Conservation (phyloP, 1,139 yeast genomes). For the Candida freyschussii region DNA sequence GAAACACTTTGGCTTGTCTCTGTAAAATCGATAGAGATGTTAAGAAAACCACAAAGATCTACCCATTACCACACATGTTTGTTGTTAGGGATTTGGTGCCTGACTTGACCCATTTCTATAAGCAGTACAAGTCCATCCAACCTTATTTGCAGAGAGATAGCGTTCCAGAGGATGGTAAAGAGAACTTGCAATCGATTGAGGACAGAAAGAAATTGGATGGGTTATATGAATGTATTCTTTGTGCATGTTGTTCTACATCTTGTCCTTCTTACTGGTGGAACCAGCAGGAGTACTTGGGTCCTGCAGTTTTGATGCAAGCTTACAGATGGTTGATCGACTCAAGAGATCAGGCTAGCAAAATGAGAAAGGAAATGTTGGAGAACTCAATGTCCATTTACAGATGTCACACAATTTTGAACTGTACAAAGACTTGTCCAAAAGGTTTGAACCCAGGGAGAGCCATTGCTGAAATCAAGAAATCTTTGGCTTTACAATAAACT, state of each 20-base stretch:
- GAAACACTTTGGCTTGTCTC: constrained; percentile 93
- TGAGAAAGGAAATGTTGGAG: constrained; percentile 86
- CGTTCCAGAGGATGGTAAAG: constrained; percentile 86
- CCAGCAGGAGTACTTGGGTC: constrained; percentile 97
- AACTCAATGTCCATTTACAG: constrained; percentile 97
- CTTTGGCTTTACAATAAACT: constrained; percentile 52
- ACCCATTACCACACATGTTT: constrained; percentile 98
- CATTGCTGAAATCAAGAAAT: constrained; percentile 94
- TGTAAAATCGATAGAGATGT: constrained; percentile 86
- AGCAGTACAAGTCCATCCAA: constrained; percentile 97
- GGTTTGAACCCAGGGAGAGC: constrained; percentile 98
- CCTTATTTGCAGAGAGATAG: constrained; percentile 88
- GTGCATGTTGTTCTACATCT: constrained; percentile 98
- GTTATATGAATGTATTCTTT: constrained; percentile 92
- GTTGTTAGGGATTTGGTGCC: constrained; percentile 97
- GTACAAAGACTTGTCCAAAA: constrained; percentile 97
- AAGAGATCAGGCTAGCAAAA: constrained; percentile 82
- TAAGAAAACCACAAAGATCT: constrained; percentile 74
- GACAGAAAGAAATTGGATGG: constrained; percentile 98
- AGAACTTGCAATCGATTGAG: constrained; percentile 83
- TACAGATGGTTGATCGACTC: constrained; percentile 98
- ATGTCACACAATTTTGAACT: constrained; percentile 98
- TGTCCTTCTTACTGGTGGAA: constrained; percentile 99
- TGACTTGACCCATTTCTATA: constrained; percentile 94
- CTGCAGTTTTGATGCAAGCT: constrained; percentile 98